phyloP scores from a whole-genome alignment of 2,329 filamentous ascomycete genomes.

The Neoscytalidium dimidiatum region DNA sequence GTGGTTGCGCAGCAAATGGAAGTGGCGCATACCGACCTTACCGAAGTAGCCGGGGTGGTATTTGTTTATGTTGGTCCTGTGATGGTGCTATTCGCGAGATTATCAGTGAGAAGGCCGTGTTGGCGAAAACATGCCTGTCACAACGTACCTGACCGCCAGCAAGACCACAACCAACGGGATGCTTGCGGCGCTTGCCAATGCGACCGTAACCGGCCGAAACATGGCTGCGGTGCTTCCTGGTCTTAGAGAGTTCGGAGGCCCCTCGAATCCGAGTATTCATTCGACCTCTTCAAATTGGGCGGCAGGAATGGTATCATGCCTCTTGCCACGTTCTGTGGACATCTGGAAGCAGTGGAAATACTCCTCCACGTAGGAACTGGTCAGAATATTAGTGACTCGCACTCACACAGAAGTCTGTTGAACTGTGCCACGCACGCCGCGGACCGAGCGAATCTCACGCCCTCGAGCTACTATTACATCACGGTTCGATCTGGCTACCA shows the following conservation, averaged over 20 bases:
- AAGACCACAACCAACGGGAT: conserved; percentile 69
- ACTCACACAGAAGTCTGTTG: no score
- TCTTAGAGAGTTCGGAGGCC: conserved; percentile 74
- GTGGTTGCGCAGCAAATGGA: conserved; percentile 68
- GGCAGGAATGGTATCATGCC: no score
- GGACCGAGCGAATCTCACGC: no score
- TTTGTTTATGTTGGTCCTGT: conserved; percentile 89
- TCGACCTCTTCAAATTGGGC: no score
- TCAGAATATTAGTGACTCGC: no score
- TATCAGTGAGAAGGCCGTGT: background rate
- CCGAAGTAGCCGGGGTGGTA: conserved; percentile 95
- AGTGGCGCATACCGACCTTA: conserved; percentile 58
- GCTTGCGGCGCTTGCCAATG: conserved; percentile 97
- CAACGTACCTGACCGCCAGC: conserved; percentile 77
- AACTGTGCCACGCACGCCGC: no score
- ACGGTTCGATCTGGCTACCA: no score
- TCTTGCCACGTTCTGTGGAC: no score
- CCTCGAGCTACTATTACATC: no score
- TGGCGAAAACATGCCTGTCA: background rate
- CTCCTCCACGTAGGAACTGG: no score
- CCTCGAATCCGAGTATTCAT: no score
- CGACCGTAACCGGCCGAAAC: conserved; percentile 97
- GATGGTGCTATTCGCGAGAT: conserved; percentile 75
- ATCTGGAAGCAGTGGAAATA: no score
- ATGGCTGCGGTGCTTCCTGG: conserved; percentile 90